phyloP scores from a whole-genome alignment of 345 rosid genomes.

The Syzygium oleosum region DNA sequence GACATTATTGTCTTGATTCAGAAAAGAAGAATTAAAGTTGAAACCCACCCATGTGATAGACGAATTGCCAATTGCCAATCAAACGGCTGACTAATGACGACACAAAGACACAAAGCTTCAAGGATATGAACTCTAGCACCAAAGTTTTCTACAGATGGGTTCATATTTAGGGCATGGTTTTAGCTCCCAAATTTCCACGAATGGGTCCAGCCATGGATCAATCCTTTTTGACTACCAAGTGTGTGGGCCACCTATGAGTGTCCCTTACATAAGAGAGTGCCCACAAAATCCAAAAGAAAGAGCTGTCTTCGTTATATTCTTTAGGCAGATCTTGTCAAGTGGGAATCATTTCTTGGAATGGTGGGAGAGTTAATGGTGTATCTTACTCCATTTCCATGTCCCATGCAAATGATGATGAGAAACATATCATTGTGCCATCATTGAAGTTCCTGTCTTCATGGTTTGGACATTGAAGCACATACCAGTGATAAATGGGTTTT shows the following conservation, averaged over 20 bases:
- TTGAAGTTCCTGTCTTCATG: slow-evolving; percentile 19
- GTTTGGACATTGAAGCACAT: slow-evolving; percentile 18
- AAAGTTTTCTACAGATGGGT: background rate
- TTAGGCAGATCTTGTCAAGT: slow-evolving; percentile 3
- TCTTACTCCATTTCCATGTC: slow-evolving; percentile 3
- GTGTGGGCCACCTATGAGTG: background rate
- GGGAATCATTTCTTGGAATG: slow-evolving; percentile 8
- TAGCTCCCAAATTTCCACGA: slow-evolving; percentile 28
- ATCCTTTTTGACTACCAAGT: slow-evolving; percentile 34
- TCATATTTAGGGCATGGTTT: slow-evolving; percentile 4
- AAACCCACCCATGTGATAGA: background rate
- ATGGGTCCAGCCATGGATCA: slow-evolving; percentile 27
- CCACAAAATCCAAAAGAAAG: slow-evolving; percentile 63
- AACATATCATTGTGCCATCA: slow-evolving; percentile 47
- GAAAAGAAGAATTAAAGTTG: background rate
- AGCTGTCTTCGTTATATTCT: slow-evolving; percentile 17
- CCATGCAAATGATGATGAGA: background rate
- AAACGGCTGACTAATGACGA: background rate
- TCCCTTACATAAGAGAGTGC: background rate
- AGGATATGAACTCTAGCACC: background rate
- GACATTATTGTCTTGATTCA: background rate
- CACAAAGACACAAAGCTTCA: background rate
- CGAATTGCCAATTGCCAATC: background rate
- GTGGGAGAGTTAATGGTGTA: slow-evolving; percentile 6
- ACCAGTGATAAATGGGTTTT: slow-evolving; percentile 17